Base-by-base conservation (phyloP, 176 grass and related monocot genomes). In the Oryza meyeriana region DNA sequence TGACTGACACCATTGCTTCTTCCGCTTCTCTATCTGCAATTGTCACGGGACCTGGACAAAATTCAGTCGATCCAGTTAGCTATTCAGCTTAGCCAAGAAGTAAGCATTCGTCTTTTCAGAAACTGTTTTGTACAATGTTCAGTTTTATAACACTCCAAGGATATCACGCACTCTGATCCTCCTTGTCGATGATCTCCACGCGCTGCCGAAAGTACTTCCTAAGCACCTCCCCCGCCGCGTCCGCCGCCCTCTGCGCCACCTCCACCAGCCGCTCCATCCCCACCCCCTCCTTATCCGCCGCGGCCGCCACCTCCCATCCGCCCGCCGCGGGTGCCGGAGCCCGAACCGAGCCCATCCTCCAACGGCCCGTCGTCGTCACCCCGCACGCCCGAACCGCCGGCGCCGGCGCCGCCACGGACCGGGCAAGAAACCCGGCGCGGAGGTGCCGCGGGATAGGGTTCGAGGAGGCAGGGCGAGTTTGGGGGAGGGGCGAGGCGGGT, bases 1-100 rank as follows among this genome's bases (percentile, higher is more conserved):
- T 93, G 58, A 94, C 79, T 14, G 92, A 94, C n/a, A 76, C 84
- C 92, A 98, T 98, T 47, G 90, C 83, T 69, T 98, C 92, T 79
- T 98, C 95, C 6, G 92, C 95, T 76, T 98, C 95, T 80, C 92
- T 91, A 76, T 94, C 92, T 7, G 95, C 95, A 84, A 98, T 93
- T 0, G 95, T 98, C 13, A 98, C 92, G 3, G 95, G 95, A 76
- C 95, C 95, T 98, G 77, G 10, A 88, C 1, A 11, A 0, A 30
- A 76, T 71, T 42, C 1, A 74, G 16, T 16, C 48, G 85, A 32
- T 65, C 45, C 5, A 87, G 30, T 72, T 50, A 36, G 35, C 35
- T 10, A 33, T 50, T 18, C 16, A 50, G 17, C 16, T 50, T 50
- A 6, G 45, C 16, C 18, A 50, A 50, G 16, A 50, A 6, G 45